Evolutionary conservation across 306 rosid genomes (phyloP), one percentile per base, ranked within the genome.

Genomic region (Trifolium dubium): DNA sequence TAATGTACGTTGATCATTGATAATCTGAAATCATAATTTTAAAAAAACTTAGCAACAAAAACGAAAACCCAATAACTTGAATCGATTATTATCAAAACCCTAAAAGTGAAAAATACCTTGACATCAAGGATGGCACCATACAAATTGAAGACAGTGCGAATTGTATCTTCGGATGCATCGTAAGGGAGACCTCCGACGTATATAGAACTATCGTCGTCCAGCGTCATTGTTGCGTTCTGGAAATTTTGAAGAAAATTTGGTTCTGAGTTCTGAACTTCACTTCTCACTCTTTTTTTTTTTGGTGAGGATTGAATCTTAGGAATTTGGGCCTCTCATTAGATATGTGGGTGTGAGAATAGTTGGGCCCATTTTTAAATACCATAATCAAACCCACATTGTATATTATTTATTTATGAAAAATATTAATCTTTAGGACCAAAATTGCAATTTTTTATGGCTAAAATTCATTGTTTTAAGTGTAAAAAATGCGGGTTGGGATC

Each of bases 191-290:
- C 97, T 0, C 96, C 98, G 2, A 91, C 89, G 70, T 93, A 91
- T 4, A 93, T 85, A 65, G 98, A 93, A 83, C 97, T 89, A 35
- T 88, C 91, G 69, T 93, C 97, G 88, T 91, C 93, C 8, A 91
- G 69, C 39, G 97, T 93, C 98, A 93, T 86, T 62, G 72, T 66
- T 69, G 50, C 8, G 14, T 32, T 77, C 50, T 54, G 19, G 3
- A 0, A 49, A 1, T 47, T 23, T 23, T 23, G 23, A 23, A 23
- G 71, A 28, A 8, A 50, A 7, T 32, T 43, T 18, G 23, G 1
- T 0, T 23, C 23, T 23, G 23, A 23, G 23, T 67, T 53, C 18
- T 51, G 10, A 53, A 54, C 67, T 65, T 76, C 79, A 39, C 66
- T 65, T n/a, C 72, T 19, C 12, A 11, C 60, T 54, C 60, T 54